Evolutionary conservation across 2,329 filamentous ascomycete species (phyloP).

Genomic region (Nemania sp.): DNA sequence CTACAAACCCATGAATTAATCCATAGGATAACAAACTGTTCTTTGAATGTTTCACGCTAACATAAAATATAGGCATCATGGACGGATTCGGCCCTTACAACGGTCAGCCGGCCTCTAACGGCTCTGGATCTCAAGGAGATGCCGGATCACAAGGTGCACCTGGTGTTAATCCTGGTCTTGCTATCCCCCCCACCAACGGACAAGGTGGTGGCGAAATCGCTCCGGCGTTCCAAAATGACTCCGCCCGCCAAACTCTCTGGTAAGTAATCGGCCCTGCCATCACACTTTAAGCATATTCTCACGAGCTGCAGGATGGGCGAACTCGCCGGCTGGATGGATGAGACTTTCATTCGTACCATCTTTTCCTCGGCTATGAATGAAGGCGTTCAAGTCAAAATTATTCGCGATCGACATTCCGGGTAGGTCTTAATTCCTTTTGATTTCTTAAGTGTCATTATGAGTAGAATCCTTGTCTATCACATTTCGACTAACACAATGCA

Average conservation of each 20-base stretch:
- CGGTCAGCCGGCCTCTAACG: slow-evolving; percentile 53
- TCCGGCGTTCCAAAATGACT: slow-evolving; percentile 55
- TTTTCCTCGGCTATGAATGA: slow-evolving; percentile 91
- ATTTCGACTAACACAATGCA: slow-evolving; percentile 53
- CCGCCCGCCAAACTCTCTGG: slow-evolving; percentile 69
- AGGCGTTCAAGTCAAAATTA: slow-evolving; percentile 98
- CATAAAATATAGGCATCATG: slow-evolving; percentile 45
- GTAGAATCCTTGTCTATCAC: neutral
- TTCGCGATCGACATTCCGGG: slow-evolving; percentile 99
- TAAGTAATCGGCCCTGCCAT: slow-evolving; percentile 49
- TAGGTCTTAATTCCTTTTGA: no score
- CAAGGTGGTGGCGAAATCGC: slow-evolving; percentile 52
- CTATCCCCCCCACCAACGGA: slow-evolving; percentile 52
- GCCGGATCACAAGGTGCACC: slow-evolving; percentile 51
- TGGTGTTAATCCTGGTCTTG: slow-evolving; percentile 46
- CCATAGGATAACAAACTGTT: neutral
- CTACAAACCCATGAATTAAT: neutral
- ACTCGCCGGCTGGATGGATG: slow-evolving; percentile 98
- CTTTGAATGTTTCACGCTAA: slow-evolving; percentile 14
- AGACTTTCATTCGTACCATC: slow-evolving; percentile 96
- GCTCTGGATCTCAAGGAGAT: slow-evolving; percentile 54
- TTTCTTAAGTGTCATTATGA: no score
- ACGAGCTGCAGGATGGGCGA: slow-evolving; percentile 87
- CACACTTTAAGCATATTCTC: slow-evolving; percentile 7
- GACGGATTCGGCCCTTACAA: slow-evolving; percentile 53